Percentiles rank a stretch among this genome's conserved stretches.
These are phyloP conservation scores for Castanea sativa DNA, from an alignment of 306 rosid species.

Conservation along the genomic window DNA sequence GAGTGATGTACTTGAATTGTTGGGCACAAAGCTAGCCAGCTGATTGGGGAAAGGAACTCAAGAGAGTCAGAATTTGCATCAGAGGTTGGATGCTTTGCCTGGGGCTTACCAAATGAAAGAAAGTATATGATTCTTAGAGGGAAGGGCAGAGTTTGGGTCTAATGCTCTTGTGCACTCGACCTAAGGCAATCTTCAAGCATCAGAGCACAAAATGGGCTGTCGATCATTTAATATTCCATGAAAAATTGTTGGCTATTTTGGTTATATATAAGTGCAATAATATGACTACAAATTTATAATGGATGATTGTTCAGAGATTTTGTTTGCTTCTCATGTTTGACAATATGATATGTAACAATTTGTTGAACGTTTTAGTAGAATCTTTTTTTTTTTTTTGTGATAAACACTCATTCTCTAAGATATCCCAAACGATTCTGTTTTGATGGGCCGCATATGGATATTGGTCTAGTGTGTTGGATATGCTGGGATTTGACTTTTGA, in stretches of 20 bases:
- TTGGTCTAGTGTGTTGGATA: too few relatives aligned
- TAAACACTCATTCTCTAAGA: neutral
- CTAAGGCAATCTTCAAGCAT: neutral
- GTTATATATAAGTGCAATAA: neutral
- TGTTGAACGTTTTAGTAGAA: neutral
- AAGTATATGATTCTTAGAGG: neutral
- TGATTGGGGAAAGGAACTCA: neutral
- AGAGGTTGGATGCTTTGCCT: neutral
- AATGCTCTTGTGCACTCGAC: too few relatives aligned
- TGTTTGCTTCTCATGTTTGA: neutral
- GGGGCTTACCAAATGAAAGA: neutral
- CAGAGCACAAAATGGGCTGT: neutral
- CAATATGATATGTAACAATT: neutral
- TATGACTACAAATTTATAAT: neutral
- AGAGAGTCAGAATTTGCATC: neutral
- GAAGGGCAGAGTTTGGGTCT: neutral
- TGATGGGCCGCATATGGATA: too few relatives aligned
- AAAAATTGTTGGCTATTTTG: neutral
- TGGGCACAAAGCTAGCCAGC: slow-evolving; percentile 20
- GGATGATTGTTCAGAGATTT: neutral
- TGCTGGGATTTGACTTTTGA: too few relatives aligned
- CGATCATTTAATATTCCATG: neutral
- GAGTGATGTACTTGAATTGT: slow-evolving; percentile 32
- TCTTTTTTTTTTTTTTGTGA: neutral
- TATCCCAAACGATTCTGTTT: too few relatives aligned